Evolutionary conservation across 2,329 filamentous ascomycete genomes (phyloP).

Genomic region (Pleomassaria siparia): DNA sequence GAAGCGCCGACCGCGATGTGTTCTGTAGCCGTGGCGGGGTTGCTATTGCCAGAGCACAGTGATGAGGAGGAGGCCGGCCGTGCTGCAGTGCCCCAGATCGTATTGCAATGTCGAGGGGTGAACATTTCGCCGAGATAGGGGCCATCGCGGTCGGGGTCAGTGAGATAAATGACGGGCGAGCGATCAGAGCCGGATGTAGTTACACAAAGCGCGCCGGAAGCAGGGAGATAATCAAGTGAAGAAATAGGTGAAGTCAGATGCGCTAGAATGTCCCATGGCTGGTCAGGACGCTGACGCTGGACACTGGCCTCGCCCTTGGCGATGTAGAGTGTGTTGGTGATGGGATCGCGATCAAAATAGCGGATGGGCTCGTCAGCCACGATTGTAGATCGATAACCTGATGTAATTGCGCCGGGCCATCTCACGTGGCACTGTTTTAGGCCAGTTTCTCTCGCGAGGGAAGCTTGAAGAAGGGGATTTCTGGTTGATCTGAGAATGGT

Average conservation of each 20-base stretch:
- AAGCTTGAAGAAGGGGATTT: conserved; percentile 17
- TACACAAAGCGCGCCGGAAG: conserved; percentile 29
- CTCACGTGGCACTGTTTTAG: conserved; percentile 20
- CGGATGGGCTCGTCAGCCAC: conserved; percentile 14
- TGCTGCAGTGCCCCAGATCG: conserved; percentile 32
- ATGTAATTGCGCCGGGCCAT: conserved; percentile 32
- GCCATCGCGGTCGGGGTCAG: conserved; percentile 26
- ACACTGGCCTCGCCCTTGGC: conserved; percentile 19
- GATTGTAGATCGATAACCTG: conserved; percentile 10
- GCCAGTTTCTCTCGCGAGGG: conserved; percentile 33
- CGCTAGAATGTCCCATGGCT: conserved; percentile 23
- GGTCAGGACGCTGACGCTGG: neutral
- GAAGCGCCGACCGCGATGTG: conserved; percentile 37
- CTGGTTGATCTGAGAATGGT: conserved; percentile 24
- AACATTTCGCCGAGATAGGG: conserved; percentile 32
- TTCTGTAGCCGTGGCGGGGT: conserved; percentile 25
- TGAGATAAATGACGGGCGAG: conserved; percentile 28
- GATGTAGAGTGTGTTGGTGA: conserved; percentile 24
- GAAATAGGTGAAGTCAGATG: conserved; percentile 33
- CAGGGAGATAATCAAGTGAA: conserved; percentile 30
- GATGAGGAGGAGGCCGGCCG: conserved; percentile 20
- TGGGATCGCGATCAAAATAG: conserved; percentile 31
- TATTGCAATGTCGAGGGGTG: conserved; percentile 23
- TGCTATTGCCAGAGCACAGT: conserved; percentile 11
- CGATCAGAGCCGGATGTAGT: conserved; percentile 34